Base-by-base conservation (phyloP, 495 filamentous ascomycete species). In the Aspergillus kassunensis region DNA sequence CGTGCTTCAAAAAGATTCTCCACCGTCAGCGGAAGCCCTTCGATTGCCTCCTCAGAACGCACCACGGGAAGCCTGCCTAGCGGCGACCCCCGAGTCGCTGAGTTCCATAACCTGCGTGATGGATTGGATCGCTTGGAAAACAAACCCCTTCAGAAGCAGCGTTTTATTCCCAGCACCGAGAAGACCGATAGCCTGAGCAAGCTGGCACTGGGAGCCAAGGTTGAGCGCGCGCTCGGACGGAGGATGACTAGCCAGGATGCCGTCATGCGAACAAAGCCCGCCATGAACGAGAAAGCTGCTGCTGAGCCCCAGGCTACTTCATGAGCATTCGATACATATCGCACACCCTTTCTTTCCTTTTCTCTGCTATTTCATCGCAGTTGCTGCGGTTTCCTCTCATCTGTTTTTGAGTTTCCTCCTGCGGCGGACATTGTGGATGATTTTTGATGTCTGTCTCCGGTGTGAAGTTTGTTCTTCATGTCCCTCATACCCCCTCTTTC, bases 171-270 rank as follows among this genome's bases (percentile, higher is more conserved):
- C 19, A 88, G 77, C 52, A 76, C 81, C 31, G 84, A 95, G 70
- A 96, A 97, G 78, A 83, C 76, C 43, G 89, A 88, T 55, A 87
- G 88, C 66, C 69, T 96, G 62, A 88, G 84, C 70, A 95, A 96
- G 71, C 75, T 97, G 50, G 92, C 92, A 24, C 78, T 97, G 35
- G 87, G 91, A 37, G 92, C 93, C 33, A 97, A 97, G 72, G 80
- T 97, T 34, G 93, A 98, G 65, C 85, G 93, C 33, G 93, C 93
- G 11, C 82, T 98, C 31, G 88, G 83, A 48, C 77, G 93, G 59
- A 82, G 93, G 58, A 95, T 97, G 91, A 86, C 79, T 20, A 68
- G 87, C 59, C 93, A 98, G 66, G 93, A 98, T 68, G 95, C 93
- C 39, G 83, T 88, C 50, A 92, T 95, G 80, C 81, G 85, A 54